Evolutionary conservation across 2,329 filamentous ascomycete species (phyloP), one percentile per base, ranked within the genome.

Genomic region (Hypoxylon sp.): DNA sequence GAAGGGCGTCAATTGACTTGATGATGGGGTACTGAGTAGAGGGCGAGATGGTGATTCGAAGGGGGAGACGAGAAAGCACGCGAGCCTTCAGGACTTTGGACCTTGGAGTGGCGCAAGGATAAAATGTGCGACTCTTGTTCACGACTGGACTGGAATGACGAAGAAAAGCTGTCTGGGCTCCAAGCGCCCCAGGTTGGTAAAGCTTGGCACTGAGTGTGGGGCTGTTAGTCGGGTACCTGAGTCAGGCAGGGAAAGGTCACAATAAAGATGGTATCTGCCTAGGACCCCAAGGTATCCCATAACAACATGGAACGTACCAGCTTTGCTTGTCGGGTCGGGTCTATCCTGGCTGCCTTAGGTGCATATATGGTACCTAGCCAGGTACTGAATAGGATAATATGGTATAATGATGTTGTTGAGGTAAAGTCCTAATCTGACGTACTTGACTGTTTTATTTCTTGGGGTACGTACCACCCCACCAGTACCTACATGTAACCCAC

Each of bases 61-160:
- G 5, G 20, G 37, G 45, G 18, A 38, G 18, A 38, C 23, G 23
- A 31, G 48, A 40, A 26, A 24, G 38, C 42, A 33, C 7, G 24
- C 9, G 27, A 54, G 35, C 21, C 40, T 46, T 41, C 6, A 49
- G 17, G 27, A 52, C 31, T 47, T 59, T 47, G 31, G 20, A 38
- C 24, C 5, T 11, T 24, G 35, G 52, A 51, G 51, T 55, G 37
- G 56, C 47, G 57, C 57, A 53, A 42, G 46, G 37, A 53, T 60
- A 48, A 48, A 55, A 55, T 52, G 10, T 48, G 57, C 52, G 51
- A 56, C 42, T 54, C 48, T n/a, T 37, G 55, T 46, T 10, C 15
- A 35, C 38, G 7, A 42, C 27, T 57, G 49, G 7, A 42, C 27
- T 57, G 49, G 58, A 60, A 60, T 57, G 58, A 57, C 53, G 58